Percentiles rank a stretch among this genome's conserved stretches.
These are phyloP conservation scores for Trametes villosa DNA, from an alignment of 768 basidiomycete species.

Conservation along the genomic window DNA sequence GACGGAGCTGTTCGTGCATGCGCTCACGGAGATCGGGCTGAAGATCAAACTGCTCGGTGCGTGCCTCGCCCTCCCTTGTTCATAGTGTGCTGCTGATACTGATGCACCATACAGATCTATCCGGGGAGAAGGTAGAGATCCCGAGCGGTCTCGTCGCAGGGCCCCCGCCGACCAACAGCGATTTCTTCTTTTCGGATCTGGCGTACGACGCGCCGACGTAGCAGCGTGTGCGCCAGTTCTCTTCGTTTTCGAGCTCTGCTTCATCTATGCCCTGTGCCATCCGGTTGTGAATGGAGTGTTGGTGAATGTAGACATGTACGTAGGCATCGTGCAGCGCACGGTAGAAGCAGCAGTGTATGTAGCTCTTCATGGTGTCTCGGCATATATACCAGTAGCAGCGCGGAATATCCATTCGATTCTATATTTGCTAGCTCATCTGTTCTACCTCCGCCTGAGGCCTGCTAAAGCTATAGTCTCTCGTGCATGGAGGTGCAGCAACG, in stretches of 20 bases:
- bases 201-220: constrained; percentile 26
- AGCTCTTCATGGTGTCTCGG: constrained; percentile 2
- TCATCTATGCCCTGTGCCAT: background rate
- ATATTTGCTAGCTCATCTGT: background rate
- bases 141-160: constrained; percentile 80
- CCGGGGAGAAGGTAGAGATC: constrained; percentile 89
- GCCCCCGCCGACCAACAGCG: constrained; percentile 75
- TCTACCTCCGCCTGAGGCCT: no score
- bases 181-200: constrained; percentile 85
- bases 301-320: background rate
- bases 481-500: no score
- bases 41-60: constrained; percentile 88
- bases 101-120: constrained; percentile 61
- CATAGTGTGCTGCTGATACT: background rate
- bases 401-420: background rate
- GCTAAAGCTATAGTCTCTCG: no score
- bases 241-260: background rate
- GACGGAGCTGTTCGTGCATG: constrained; percentile 84
- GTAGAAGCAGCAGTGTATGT: constrained; percentile 3
- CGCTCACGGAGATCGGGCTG: constrained; percentile 87
- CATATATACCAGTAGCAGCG: constrained; percentile 7
- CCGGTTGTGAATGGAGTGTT: no score
- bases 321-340: background rate
- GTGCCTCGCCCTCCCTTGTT: constrained; percentile 29
- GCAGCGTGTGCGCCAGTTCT: background rate